Conservation (phyloP, 257 asterid genomes). For the Solanum habrochaites region DNA sequence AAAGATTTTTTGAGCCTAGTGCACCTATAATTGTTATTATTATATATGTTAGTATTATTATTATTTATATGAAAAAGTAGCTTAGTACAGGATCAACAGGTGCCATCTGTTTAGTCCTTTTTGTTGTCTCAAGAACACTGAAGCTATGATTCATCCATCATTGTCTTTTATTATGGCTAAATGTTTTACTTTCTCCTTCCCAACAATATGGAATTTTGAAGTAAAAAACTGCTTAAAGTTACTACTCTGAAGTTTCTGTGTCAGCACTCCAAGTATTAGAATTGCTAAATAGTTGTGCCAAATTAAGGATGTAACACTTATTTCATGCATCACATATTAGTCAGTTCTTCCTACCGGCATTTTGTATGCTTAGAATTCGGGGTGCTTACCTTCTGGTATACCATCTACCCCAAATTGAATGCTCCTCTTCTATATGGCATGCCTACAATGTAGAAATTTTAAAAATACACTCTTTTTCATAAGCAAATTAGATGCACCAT, state of each 20-base stretch:
- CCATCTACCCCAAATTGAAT: neutral
- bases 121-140: neutral
- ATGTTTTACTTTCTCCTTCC: neutral
- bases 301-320: neutral
- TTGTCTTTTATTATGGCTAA: neutral
- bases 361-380: neutral
- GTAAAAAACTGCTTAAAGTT: neutral
- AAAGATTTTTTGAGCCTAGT: neutral
- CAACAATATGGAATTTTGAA: neutral
- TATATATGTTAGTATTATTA: neutral
- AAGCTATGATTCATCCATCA: neutral
- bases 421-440: neutral
- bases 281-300: neutral
- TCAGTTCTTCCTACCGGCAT: neutral
- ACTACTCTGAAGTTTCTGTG: neutral
- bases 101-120: neutral
- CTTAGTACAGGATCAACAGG: neutral
- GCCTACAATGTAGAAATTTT: neutral
- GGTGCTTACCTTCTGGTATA: neutral
- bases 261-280: neutral
- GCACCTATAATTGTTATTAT: neutral
- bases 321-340: neutral
- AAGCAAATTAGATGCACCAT: neutral
- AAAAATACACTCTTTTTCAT: neutral
- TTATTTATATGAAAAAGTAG: neutral